phyloP scores from a whole-genome alignment of 2,329 filamentous ascomycete species.

The Thermoascus crustaceus region DNA sequence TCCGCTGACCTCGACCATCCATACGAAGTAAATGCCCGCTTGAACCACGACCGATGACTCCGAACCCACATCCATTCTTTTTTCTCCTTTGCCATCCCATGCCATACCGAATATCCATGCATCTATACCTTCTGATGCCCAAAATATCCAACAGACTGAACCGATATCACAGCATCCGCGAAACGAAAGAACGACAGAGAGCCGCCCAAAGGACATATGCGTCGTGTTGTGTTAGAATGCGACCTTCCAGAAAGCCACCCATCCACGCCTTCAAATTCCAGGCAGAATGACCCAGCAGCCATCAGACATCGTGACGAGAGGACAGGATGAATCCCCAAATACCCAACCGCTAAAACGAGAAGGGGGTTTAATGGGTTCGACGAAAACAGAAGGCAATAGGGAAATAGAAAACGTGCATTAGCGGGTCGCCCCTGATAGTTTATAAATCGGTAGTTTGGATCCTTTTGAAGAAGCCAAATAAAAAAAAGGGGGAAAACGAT shows the following conservation, averaged over 20 bases:
- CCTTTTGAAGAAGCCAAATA: conserved; percentile 6
- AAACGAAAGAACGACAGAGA: conserved; percentile 10
- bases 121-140: conserved; percentile 7
- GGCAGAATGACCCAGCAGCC: conserved; percentile 2
- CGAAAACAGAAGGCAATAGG: conserved; percentile 1
- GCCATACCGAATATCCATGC: conserved; percentile 9
- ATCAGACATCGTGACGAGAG: neutral
- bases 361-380: neutral
- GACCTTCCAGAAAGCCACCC: conserved; percentile 8
- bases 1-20: too few species aligned
- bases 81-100: conserved; percentile 10
- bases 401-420: conserved; percentile 17
- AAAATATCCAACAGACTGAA: conserved; percentile 8
- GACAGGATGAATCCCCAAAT: neutral
- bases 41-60: conserved; percentile 6
- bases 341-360: neutral
- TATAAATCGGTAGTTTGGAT: conserved; percentile 16
- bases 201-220: conserved; percentile 9
- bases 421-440: conserved; percentile 28
- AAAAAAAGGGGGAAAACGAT: conserved; percentile 4
- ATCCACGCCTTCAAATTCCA: too few species aligned
- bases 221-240: conserved; percentile 4
- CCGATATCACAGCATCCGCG: conserved; percentile 9
- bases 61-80: conserved; percentile 8
- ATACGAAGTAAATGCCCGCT: too few species aligned